Conservation (phyloP, 768 basidiomycete species). For the Gyrodon lividus region DNA sequence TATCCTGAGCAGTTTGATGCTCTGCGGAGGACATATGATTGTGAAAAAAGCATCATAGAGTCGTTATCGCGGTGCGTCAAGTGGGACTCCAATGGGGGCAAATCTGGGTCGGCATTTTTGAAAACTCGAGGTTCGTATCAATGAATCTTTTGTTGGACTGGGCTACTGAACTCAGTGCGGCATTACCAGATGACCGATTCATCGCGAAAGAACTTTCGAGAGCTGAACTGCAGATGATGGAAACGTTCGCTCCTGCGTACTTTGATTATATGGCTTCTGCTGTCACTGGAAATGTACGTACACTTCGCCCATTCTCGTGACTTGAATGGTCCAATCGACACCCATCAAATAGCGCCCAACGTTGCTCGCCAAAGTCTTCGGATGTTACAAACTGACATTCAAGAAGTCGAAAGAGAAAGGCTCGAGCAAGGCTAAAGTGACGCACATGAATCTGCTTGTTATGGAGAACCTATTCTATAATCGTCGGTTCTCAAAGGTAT, state of each 20-base stretch:
- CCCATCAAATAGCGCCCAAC: conserved; percentile 71
- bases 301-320: neutral
- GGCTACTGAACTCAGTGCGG: neutral
- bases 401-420: conserved; percentile 72
- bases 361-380: conserved; percentile 92
- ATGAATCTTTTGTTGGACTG: neutral
- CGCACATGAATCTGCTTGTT: conserved; percentile 92
- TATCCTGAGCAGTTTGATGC: conserved; percentile 98
- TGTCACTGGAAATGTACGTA: conserved; percentile 73
- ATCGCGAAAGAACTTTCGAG: conserved; percentile 95
- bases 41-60: conserved; percentile 92
- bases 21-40: conserved; percentile 87
- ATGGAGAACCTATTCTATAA: conserved; percentile 99
- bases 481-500: conserved; percentile 84
- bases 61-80: conserved; percentile 92
- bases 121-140: conserved; percentile 78
- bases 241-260: conserved; percentile 95
- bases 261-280: conserved; percentile 99
- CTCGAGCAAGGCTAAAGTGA: conserved; percentile 65
- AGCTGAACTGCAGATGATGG: conserved; percentile 91
- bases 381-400: conserved; percentile 93
- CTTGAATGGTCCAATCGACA: conserved; percentile 8
- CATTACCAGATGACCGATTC: conserved; percentile 84
- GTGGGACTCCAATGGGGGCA: conserved; percentile 94
- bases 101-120: conserved; percentile 94